Base-by-base conservation (phyloP, 2,329 filamentous ascomycete species). In the Penicillium sp. region DNA sequence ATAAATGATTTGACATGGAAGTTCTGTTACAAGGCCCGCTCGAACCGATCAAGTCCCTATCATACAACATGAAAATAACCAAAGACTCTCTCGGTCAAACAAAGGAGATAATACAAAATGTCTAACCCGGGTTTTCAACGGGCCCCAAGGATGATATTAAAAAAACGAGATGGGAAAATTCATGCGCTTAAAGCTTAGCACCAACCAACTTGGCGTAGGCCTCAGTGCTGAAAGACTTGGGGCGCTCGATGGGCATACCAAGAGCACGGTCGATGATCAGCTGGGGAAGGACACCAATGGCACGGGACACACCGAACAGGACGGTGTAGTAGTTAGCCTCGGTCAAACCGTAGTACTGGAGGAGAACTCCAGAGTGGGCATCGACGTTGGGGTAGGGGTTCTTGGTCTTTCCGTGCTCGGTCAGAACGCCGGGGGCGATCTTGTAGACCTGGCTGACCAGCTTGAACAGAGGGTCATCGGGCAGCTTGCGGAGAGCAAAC, bases 291-390 rank as follows among this genome's bases (percentile, higher is more conserved):
- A 99, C 94, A 88, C 94, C 94, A 72, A 99, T 91, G 70, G 94
- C 94, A 77, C 94, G 91, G 70, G 93, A 96, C 45, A 99, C 94
- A 87, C 94, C 94, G 80, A 99, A 99, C 76, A 99, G 90, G 63
- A 99, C 94, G 64, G 94, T 99, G 90, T 99, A 99, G 89, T 95
- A 99, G 89, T 88, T 97, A 81, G 94, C 90, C 86, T 99, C 93
- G 65, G 90, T 97, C 78, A 99, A 85, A 74, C 94, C 94, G 83
- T 99, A 99, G 89, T 99, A 94, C 85, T 99, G 94, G 71, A 99
- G 91, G 67, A 99, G 91, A 68, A 99, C 94, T 85, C 94, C 94
- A 33, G 93, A 97, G 89, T 97, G 94, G 74, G 93, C 93, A 75
- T 97, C 93, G 74, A 97, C 93, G 84, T 97, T 97, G 80, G 94